Evolutionary conservation across 306 rosid genomes (phyloP).

Genomic region (Cucumis melo): DNA sequence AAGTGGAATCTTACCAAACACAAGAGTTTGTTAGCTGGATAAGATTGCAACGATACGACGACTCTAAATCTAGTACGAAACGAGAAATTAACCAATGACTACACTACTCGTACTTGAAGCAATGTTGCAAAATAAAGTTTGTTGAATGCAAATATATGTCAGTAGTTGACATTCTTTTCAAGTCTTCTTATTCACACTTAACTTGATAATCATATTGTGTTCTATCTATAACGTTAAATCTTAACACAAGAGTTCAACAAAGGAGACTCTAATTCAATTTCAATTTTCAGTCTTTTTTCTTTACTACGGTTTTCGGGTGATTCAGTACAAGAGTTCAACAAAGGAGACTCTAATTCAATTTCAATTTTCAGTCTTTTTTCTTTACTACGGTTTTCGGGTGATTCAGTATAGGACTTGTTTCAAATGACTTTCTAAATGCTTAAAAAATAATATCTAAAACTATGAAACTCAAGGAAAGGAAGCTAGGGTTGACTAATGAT

Average conservation of each 20-base stretch:
- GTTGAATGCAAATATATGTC: background rate
- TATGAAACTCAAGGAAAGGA: background rate
- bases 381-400: background rate
- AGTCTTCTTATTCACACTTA: conserved; percentile 4
- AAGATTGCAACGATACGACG: background rate
- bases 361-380: background rate
- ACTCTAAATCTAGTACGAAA: background rate
- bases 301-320: background rate
- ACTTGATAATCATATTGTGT: background rate
- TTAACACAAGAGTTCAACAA: background rate
- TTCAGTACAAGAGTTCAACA: background rate
- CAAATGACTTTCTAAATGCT: background rate
- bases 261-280: background rate
- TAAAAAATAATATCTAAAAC: too few relatives aligned
- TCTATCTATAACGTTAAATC: background rate
- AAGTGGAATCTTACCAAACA: background rate
- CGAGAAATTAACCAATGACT: background rate
- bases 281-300: background rate
- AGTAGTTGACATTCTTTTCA: background rate
- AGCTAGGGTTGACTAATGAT: background rate
- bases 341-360: background rate
- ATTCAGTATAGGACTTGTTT: too few relatives aligned
- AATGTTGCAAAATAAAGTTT: background rate
- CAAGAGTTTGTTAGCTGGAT: background rate
- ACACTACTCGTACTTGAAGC: background rate